Evolutionary conservation across 116 monocot genomes (phyloP).

Genomic region (Cymodocea nodosa): DNA sequence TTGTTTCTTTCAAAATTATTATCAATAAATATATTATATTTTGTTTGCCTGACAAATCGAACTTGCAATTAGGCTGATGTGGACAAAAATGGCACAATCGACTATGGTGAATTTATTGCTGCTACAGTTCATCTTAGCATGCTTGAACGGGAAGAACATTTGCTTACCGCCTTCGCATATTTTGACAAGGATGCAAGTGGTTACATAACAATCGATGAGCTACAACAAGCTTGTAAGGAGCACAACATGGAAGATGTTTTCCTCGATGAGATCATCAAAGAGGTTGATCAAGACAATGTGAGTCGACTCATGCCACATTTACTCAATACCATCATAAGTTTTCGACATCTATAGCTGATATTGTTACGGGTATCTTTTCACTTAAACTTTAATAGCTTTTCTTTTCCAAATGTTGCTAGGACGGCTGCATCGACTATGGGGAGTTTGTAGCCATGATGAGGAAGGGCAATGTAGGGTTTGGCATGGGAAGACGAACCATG

Average conservation of each 20-base stretch:
- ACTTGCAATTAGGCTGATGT: conserved; percentile 32
- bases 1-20: no score
- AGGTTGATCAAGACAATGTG: conserved; percentile 37
- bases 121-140: conserved; percentile 44
- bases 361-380: background rate
- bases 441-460: conserved; percentile 82
- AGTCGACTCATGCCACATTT: background rate
- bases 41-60: background rate
- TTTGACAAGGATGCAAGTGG: conserved; percentile 54
- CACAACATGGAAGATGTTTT: conserved; percentile 19
- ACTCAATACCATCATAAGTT: no score
- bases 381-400: background rate
- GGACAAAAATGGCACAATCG: conserved; percentile 47
- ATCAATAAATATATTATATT: background rate
- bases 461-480: conserved; percentile 39
- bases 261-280: conserved; percentile 37
- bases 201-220: conserved; percentile 49
- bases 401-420: conserved; percentile 16
- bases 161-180: conserved; percentile 39
- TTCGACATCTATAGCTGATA: background rate
- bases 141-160: conserved; percentile 40
- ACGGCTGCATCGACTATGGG: conserved; percentile 65
- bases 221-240: conserved; percentile 32
- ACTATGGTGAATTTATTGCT: conserved; percentile 13
- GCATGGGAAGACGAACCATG: conserved; percentile 50